Conservation (phyloP, 2,329 filamentous ascomycete species). For the Rasamsonia emersonii region DNA sequence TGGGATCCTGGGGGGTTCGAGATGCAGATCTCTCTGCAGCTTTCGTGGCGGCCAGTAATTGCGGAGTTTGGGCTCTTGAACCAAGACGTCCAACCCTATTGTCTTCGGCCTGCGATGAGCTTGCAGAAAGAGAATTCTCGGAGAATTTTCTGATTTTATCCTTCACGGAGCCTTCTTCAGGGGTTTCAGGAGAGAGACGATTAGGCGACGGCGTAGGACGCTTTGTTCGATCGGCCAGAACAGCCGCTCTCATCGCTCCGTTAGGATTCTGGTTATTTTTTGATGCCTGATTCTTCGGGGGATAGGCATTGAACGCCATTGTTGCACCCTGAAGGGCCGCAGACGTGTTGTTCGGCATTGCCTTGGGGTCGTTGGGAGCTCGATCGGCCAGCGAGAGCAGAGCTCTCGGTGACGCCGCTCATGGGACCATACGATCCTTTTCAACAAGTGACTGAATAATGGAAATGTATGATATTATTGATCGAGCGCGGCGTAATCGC, state of each 20-base stretch:
- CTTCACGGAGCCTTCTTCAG: conserved; percentile 27
- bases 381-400: conserved; percentile 19
- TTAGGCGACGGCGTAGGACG: conserved; percentile 9
- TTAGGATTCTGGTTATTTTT: conserved; percentile 11
- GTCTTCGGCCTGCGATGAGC: conserved; percentile 7
- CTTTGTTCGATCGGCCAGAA: conserved; percentile 13
- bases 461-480: too few species aligned
- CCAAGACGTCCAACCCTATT: conserved; percentile 10
- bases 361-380: conserved; percentile 13
- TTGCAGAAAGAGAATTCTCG: conserved; percentile 12
- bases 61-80: conserved; percentile 15
- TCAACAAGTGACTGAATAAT: too few species aligned
- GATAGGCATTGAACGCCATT: conserved; percentile 23
- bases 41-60: conserved; percentile 27
- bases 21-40: conserved; percentile 21
- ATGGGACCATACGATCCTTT: conserved; percentile 14
- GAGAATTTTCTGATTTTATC: conserved; percentile 30
- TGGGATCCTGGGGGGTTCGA: conserved; percentile 7
- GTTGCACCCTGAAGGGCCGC: conserved; percentile 29
- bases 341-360: conserved; percentile 12
- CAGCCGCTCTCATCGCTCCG: conserved; percentile 12
- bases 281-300: conserved; percentile 12
- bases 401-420: conserved; percentile 21
- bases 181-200: conserved; percentile 14
- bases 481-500: too few species aligned